phyloP scores from a whole-genome alignment of 768 basidiomycete genomes.

The Psilocybe cyanescens region DNA sequence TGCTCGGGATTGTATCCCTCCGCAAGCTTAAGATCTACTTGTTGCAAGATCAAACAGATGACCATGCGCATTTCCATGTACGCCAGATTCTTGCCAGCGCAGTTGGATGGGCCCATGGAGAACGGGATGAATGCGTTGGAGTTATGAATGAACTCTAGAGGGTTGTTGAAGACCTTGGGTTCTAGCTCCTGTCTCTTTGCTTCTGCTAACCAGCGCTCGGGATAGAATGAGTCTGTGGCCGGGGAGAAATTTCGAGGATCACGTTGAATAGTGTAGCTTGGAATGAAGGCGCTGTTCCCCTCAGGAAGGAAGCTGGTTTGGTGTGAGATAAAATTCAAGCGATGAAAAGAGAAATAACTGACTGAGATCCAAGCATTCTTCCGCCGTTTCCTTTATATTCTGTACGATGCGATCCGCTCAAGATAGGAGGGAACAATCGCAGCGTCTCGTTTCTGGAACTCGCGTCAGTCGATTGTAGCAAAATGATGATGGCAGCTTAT shows the following conservation, averaged over 20 bases:
- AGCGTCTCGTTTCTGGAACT: slow-evolving; percentile 35
- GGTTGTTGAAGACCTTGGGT: slow-evolving; percentile 34
- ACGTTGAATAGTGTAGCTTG: slow-evolving; percentile 37
- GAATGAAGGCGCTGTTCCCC: slow-evolving; percentile 39
- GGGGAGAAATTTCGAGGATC: slow-evolving; percentile 42
- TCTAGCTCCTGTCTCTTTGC: slow-evolving; percentile 28
- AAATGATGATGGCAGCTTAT: neutral
- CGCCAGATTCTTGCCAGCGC: slow-evolving; percentile 48
- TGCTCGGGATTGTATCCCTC: slow-evolving; percentile 23
- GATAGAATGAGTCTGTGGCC: slow-evolving; percentile 36
- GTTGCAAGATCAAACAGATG: slow-evolving; percentile 28
- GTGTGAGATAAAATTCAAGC: neutral
- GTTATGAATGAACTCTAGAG: slow-evolving; percentile 28
- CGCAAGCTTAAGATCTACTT: slow-evolving; percentile 31
- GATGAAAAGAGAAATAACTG: neutral
- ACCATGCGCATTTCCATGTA: slow-evolving; percentile 40
- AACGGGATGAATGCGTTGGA: slow-evolving; percentile 37
- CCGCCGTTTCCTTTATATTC: slow-evolving; percentile 34
- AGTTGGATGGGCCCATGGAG: slow-evolving; percentile 52
- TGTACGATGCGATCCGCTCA: slow-evolving; percentile 35
- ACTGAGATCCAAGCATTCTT: slow-evolving; percentile 31
- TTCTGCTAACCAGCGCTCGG: slow-evolving; percentile 40
- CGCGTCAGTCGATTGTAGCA: neutral
- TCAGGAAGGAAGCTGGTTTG: slow-evolving; percentile 36
- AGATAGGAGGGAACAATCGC: slow-evolving; percentile 39